Conservation (phyloP, 805 yeast species). For the Hanseniaspora lachancei region DNA sequence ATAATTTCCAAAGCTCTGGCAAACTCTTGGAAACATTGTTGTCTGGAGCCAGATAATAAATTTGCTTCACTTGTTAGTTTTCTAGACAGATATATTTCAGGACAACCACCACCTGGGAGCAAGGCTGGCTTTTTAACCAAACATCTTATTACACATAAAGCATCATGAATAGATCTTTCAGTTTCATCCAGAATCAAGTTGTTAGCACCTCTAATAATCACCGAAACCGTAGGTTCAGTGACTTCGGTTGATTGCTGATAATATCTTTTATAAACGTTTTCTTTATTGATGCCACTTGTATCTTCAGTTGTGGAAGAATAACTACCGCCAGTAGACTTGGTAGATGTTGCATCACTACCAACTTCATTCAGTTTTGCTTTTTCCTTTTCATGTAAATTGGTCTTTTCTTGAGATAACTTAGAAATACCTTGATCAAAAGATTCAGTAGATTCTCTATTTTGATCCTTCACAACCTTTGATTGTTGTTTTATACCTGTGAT, state of each 20-base stretch:
- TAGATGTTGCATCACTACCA: background rate
- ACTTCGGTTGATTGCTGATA: slow-evolving; percentile 14
- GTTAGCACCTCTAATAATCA: slow-evolving; percentile 92
- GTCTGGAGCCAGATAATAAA: slow-evolving; percentile 69
- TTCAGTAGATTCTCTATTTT: slow-evolving; percentile 24
- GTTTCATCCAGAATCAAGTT: slow-evolving; percentile 83
- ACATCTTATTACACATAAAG: slow-evolving; percentile 86
- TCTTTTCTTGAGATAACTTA: slow-evolving; percentile 12
- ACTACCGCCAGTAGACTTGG: background rate
- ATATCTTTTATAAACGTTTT: slow-evolving; percentile 17
- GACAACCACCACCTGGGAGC: slow-evolving; percentile 99
- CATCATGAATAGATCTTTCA: slow-evolving; percentile 94
- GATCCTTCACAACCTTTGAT: slow-evolving; percentile 23
- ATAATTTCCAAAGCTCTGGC: slow-evolving; percentile 85
- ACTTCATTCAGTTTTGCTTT: background rate
- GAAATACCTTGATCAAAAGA: slow-evolving; percentile 4
- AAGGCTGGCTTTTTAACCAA: slow-evolving; percentile 75
- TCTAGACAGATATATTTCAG: slow-evolving; percentile 81
- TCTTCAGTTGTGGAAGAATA: background rate
- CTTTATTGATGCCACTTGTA: background rate
- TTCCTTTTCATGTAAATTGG: slow-evolving; percentile 6
- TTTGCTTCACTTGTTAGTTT: slow-evolving; percentile 58
- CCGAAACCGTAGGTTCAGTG: slow-evolving; percentile 53
- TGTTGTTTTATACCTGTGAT: slow-evolving; percentile 62
- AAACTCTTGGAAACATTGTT: slow-evolving; percentile 81